Evolutionary conservation across 2,329 filamentous ascomycete species (phyloP).

Genomic region (Clathrospora elynae): DNA sequence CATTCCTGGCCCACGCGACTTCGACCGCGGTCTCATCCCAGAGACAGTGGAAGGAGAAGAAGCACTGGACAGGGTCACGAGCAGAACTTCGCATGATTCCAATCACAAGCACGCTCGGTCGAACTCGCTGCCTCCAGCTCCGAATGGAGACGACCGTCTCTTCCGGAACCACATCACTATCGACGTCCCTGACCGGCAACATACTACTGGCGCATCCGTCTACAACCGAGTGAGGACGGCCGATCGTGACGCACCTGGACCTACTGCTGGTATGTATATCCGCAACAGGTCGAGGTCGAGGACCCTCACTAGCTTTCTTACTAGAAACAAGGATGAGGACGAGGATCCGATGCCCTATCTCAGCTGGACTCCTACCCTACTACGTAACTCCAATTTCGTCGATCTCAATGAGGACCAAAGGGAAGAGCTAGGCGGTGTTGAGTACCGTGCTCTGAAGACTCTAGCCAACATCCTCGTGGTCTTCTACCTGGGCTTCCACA

Average conservation of each 20-base stretch:
- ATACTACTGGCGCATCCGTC: slow-evolving; percentile 39
- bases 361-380: slow-evolving; percentile 90
- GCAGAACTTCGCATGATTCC: slow-evolving; percentile 32
- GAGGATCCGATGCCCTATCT: slow-evolving; percentile 78
- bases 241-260: slow-evolving; percentile 14
- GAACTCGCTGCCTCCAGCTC: slow-evolving; percentile 35
- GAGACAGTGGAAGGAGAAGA: slow-evolving; percentile 58
- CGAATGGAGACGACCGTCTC: slow-evolving; percentile 49
- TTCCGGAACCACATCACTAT: slow-evolving; percentile 67
- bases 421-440: slow-evolving; percentile 93
- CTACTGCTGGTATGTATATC: slow-evolving; percentile 26
- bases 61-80: slow-evolving; percentile 28
- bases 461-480: slow-evolving; percentile 74
- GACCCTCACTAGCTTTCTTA: slow-evolving; percentile 65
- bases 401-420: slow-evolving; percentile 87
- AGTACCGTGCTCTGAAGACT: slow-evolving; percentile 90
- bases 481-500: slow-evolving; percentile 84
- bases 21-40: slow-evolving; percentile 79
- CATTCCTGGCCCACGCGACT: slow-evolving; percentile 90
- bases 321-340: slow-evolving; percentile 57
- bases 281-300: slow-evolving; percentile 49
- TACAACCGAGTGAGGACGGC: slow-evolving; percentile 27
- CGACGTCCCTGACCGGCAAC: slow-evolving; percentile 60
- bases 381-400: slow-evolving; percentile 89
- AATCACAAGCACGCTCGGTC: slow-evolving; percentile 27